Conservation (phyloP, 768 basidiomycete genomes). For the Cystobasidium tubakii region DNA sequence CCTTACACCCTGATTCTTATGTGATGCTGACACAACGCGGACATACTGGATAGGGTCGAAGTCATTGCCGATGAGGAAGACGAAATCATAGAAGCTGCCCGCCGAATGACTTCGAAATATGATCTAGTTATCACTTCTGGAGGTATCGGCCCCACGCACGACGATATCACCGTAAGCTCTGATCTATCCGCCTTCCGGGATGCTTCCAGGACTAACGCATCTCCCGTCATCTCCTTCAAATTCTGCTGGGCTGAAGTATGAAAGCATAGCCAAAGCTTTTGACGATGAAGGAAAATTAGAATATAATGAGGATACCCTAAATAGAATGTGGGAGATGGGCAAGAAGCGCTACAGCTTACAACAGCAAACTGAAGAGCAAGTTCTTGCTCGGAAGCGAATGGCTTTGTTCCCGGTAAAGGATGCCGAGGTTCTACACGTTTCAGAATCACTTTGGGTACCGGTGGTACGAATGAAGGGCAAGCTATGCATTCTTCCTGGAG, state of each 20-base stretch:
- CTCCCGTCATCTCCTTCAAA: too few relatives aligned
- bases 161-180: conserved; percentile 56
- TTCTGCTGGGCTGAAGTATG: too few relatives aligned
- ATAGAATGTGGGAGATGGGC: conserved; percentile 63
- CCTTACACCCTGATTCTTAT: too few relatives aligned
- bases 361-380: conserved; percentile 68
- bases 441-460: conserved; percentile 74
- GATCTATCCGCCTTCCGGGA: too few relatives aligned
- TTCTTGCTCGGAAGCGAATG: conserved; percentile 74
- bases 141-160: conserved; percentile 86
- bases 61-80: conserved; percentile 84
- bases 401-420: conserved; percentile 69
- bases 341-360: conserved; percentile 58
- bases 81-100: conserved; percentile 82
- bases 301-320: conserved; percentile 71
- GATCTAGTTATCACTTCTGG: conserved; percentile 88
- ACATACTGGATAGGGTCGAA: too few relatives aligned
- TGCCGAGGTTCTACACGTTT: conserved; percentile 73
- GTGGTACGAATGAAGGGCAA: conserved; percentile 78
- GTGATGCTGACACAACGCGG: background rate
- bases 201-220: too few relatives aligned
- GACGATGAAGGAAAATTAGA: conserved; percentile 52
- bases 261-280: conserved; percentile 80
- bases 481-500: conserved; percentile 85
- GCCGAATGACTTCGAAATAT: conserved; percentile 70